Conservation (phyloP, 202 grass and related monocot genomes). For the Bolboschoenoplectus hybrid region DNA sequence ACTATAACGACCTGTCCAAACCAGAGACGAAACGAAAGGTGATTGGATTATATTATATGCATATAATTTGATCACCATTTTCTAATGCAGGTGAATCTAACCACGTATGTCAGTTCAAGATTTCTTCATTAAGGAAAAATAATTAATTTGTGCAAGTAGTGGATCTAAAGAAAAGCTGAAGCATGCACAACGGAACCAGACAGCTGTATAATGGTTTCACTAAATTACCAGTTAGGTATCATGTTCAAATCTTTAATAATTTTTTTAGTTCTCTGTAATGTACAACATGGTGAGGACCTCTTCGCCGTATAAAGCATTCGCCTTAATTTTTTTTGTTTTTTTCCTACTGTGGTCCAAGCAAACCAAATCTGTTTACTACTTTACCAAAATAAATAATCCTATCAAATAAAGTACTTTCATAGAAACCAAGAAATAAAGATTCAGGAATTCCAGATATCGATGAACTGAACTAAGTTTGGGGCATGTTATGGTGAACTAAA, state of each 20-base stretch:
- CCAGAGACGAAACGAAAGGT: not conserved
- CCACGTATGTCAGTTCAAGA: not conserved
- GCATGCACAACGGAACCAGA: not conserved
- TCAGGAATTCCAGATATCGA: not conserved
- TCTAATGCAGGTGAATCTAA: not conserved
- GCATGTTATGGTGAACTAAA: not conserved
- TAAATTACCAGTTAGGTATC: slow-evolving; percentile 13
- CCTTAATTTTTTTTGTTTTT: not conserved
- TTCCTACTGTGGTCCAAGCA: slow-evolving; percentile 9
- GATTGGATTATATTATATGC: not conserved
- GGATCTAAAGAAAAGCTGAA: slow-evolving; percentile 6
- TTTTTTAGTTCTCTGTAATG: not conserved
- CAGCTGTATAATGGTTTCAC: slow-evolving; percentile 23
- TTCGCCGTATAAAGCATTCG: slow-evolving; percentile 1
- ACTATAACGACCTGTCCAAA: not conserved
- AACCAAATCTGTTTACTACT: slow-evolving; percentile 4
- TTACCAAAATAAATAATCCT: not conserved
- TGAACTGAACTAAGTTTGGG: not conserved
- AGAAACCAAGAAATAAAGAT: not conserved
- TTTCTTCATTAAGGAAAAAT: not conserved
- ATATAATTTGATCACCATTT: slow-evolving; percentile 3
- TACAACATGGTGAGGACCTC: slow-evolving; percentile 35
- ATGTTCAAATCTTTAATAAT: not conserved
- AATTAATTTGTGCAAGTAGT: not conserved
- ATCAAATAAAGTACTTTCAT: not conserved